Evolutionary conservation across 2,329 filamentous ascomycete species (phyloP).

Genomic region (Penicillium glabrum): DNA sequence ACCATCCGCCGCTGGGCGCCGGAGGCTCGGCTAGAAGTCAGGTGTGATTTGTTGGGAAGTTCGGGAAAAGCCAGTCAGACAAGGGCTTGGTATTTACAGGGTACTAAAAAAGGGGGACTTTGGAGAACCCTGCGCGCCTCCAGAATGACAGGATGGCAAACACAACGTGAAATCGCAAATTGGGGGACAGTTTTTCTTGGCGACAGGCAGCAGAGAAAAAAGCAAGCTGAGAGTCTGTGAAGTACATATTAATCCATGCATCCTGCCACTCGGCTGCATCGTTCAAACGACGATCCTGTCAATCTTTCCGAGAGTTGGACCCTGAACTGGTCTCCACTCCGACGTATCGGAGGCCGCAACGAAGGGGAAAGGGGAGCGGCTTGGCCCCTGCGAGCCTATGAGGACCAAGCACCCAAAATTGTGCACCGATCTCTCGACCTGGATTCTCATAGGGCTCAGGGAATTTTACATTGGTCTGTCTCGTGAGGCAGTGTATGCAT

Average conservation of each 20-base stretch:
- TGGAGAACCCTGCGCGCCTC: background rate
- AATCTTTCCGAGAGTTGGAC: background rate
- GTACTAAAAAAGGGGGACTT: background rate
- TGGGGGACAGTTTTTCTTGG: background rate
- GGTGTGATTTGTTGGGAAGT: background rate
- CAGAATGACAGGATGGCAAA: background rate
- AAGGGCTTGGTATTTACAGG: background rate
- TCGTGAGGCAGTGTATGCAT: background rate
- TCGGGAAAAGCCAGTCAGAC: background rate
- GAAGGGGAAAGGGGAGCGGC: background rate
- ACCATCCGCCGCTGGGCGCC: background rate
- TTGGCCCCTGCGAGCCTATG: background rate
- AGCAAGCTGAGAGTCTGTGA: background rate
- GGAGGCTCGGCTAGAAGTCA: background rate
- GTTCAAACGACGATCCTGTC: background rate
- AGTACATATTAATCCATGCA: background rate
- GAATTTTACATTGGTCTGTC: background rate
- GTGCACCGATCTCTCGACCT: background rate
- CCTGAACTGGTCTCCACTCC: background rate
- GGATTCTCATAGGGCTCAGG: background rate
- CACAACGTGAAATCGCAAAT: background rate
- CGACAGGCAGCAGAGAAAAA: background rate
- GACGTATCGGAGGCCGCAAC: background rate
- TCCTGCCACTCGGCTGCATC: background rate
- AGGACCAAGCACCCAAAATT: background rate